Conservation (phyloP, 805 yeast genomes). For the Candida fluviatilis region DNA sequence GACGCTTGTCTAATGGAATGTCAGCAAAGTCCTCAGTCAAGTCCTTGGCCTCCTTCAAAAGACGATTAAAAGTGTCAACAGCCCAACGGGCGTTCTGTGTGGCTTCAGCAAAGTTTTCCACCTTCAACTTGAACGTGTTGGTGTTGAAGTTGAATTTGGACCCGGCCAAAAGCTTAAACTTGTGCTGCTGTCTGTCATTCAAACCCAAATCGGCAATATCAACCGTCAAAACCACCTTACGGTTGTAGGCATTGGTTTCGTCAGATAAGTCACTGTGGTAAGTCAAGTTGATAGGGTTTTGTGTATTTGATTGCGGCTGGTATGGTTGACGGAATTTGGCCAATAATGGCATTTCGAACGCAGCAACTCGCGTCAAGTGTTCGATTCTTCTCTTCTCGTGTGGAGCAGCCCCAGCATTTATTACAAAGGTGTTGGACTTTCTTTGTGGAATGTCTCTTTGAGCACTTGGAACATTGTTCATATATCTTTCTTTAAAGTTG, state of each 20-base stretch:
- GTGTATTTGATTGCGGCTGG: conserved; percentile 39
- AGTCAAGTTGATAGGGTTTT: conserved; percentile 59
- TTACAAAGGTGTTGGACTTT: conserved; percentile 31
- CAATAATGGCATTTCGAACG: conserved; percentile 86
- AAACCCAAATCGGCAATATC: conserved; percentile 53
- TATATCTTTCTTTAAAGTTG: conserved; percentile 37
- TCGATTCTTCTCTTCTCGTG: conserved; percentile 65
- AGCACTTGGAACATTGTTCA: conserved; percentile 37
- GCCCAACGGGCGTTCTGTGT: conserved; percentile 81
- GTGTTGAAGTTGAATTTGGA: conserved; percentile 63
- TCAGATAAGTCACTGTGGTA: conserved; percentile 68
- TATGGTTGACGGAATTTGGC: conserved; percentile 72
- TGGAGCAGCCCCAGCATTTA: conserved; percentile 31
- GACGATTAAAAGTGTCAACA: conserved; percentile 56
- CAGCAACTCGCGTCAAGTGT: conserved; percentile 75
- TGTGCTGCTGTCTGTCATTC: conserved; percentile 52
- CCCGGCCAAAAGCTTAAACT: conserved; percentile 75
- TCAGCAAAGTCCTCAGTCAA: conserved; percentile 63
- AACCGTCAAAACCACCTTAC: conserved; percentile 61
- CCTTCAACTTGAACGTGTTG: conserved; percentile 61
- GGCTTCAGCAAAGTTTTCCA: conserved; percentile 65
- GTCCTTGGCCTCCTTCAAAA: conserved; percentile 64
- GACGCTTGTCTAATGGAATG: conserved; percentile 79
- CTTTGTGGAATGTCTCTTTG: conserved; percentile 36
- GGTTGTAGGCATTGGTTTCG: conserved; percentile 63